A percentile compares a stretch with the other conserved stretches of the same genome.
Conservation (phyloP, 2,329 filamentous ascomycete species). For the Colletotrichum navitas region DNA sequence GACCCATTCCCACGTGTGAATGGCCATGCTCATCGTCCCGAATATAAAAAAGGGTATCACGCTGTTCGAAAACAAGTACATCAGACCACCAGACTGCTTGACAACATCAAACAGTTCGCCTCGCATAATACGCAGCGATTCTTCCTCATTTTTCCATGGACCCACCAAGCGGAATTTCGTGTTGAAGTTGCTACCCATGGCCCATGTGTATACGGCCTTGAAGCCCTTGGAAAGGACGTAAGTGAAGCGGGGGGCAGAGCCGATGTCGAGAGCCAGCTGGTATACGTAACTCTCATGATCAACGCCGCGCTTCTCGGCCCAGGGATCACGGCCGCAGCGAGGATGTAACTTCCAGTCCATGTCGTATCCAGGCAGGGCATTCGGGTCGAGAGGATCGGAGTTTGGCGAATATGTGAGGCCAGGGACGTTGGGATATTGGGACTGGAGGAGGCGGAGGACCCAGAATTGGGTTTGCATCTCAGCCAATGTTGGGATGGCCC, state of each 20-base stretch:
- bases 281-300: slow-evolving; percentile 65
- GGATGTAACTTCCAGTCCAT: slow-evolving; percentile 57
- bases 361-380: slow-evolving; percentile 52
- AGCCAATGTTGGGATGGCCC: slow-evolving; percentile 61
- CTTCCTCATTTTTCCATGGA: slow-evolving; percentile 55
- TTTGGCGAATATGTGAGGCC: slow-evolving; percentile 1
- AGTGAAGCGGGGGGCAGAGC: slow-evolving; percentile 54
- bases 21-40: slow-evolving; percentile 51
- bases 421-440: slow-evolving; percentile 21
- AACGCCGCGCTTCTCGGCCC: slow-evolving; percentile 55
- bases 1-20: slow-evolving; percentile 34
- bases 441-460: slow-evolving; percentile 55
- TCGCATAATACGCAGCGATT: slow-evolving; percentile 54
- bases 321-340: slow-evolving; percentile 51
- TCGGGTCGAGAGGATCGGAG: slow-evolving; percentile 27
- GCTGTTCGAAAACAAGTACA: slow-evolving; percentile 56
- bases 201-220: slow-evolving; percentile 56
- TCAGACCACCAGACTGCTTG: slow-evolving; percentile 51
- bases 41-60: slow-evolving; percentile 54
- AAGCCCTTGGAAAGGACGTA: slow-evolving; percentile 51
- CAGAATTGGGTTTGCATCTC: slow-evolving; percentile 65
- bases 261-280: slow-evolving; percentile 62
- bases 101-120: slow-evolving; percentile 57
- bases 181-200: slow-evolving; percentile 63
- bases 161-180: slow-evolving; percentile 61